Base-by-base conservation (phyloP, 148 eudicot species). In the Rhododendron molle region DNA sequence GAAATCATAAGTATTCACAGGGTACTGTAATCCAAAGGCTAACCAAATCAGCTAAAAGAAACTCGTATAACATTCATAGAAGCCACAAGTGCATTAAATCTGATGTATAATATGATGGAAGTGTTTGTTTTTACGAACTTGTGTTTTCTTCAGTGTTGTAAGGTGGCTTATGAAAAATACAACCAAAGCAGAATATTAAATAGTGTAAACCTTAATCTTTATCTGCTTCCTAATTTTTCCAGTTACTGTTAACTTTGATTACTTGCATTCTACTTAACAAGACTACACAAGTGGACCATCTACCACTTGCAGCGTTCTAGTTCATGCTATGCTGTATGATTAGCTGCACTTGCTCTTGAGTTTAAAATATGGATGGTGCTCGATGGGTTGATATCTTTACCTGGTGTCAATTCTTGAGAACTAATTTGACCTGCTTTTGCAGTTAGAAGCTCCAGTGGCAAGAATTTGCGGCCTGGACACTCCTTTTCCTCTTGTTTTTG, bases 361-460 rank as follows among this genome's bases (percentile, higher is more conserved):
- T 69, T 30, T 69, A 28, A 49, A 73, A 73, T 13, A 30, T 28
- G 65, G 65, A 79, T 26, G 65, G 65, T 28, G 65, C 65, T 80
- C 0, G 43, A 15, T 18, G 83, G 44, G 38, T 36, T 67, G 14
- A 13, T 62, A 38, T 23, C 8, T 11, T 69, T 69, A 13, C 36
- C 15, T 13, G 76, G 2, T 71, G 76, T 71, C 76, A 14, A 71
- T 14, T 71, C 76, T 71, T 14, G 0, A 71, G 38, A 30, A 30
- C 21, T 71, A 32, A 30, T 14, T 71, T 30, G 72, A 67, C 14
- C 34, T 67, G 71, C 36, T 46, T 85, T 77, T 90, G 91, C 96
- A 97, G 99, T 90, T 97, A 85, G 98, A 95, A 92, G 98, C 99
- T 87, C 99, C 99, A 1, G 90, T 97, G 58, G 93, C 98, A 78